Conservation (phyloP, 1,284 basidiomycete genomes). For the Cutaneotrichosporon dermatis region DNA sequence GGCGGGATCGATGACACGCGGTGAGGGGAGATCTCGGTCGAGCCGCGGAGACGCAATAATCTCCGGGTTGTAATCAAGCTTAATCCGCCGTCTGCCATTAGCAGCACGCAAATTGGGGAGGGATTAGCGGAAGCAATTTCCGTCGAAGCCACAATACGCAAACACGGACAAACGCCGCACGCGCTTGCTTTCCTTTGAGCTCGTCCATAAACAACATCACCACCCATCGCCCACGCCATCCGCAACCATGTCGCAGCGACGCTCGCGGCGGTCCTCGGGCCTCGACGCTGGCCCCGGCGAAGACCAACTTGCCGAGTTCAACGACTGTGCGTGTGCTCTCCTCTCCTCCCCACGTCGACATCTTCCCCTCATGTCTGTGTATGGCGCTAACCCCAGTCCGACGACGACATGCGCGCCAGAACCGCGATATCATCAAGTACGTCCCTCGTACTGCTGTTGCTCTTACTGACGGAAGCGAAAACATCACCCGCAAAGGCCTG, state of each 20-base stretch:
- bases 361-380: too few relatives aligned
- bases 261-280: slow-evolving; percentile 4
- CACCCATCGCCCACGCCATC: background rate
- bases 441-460: background rate
- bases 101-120: too few relatives aligned
- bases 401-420: slow-evolving; percentile 16
- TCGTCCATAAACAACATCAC: background rate
- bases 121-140: too few relatives aligned
- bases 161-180: background rate
- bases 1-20: too few relatives aligned
- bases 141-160: background rate
- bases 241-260: slow-evolving; percentile 1
- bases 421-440: slow-evolving; percentile 18
- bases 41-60: too few relatives aligned
- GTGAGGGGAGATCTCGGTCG: too few relatives aligned
- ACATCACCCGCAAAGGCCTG: slow-evolving; percentile 12
- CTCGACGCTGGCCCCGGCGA: background rate
- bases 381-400: slow-evolving; percentile 12
- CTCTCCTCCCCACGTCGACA: too few relatives aligned
- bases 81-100: too few relatives aligned
- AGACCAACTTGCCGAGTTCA: slow-evolving; percentile 2
- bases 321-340: background rate
- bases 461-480: slow-evolving; percentile 9
- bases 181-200: background rate
- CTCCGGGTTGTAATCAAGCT: too few relatives aligned